Evolutionary conservation across 371 early-diverging fungal species (phyloP).

Genomic region (Blastocladiella emersonii): DNA sequence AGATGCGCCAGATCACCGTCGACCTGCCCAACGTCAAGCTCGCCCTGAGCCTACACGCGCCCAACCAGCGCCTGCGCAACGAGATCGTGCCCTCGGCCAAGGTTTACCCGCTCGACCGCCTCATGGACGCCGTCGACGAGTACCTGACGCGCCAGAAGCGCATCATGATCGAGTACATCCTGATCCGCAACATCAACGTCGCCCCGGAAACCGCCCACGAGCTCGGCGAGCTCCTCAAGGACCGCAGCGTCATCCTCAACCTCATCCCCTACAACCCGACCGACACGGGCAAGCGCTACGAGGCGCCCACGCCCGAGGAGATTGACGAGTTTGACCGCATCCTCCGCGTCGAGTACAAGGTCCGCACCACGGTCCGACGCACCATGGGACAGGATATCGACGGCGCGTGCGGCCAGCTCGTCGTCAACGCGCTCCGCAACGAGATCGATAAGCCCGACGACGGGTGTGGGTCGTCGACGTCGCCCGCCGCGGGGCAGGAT

Average conservation of each 20-base stretch:
- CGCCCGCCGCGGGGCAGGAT: not conserved
- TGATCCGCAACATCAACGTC: not conserved
- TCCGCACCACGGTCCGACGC: conserved; percentile 2
- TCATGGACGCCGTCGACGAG: not conserved
- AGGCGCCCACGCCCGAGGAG: not conserved
- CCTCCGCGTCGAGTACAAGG: not conserved
- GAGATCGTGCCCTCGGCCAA: conserved; percentile 51
- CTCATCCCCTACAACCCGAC: conserved; percentile 5
- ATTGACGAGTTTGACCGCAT: not conserved
- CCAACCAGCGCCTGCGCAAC: conserved; percentile 57
- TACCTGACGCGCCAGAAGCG: not conserved
- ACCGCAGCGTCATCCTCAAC: not conserved
- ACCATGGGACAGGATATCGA: conserved; percentile 5
- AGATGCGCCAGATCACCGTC: conserved; percentile 52
- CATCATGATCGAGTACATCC: conserved; percentile 4
- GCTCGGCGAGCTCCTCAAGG: not conserved
- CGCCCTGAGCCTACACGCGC: conserved; percentile 80
- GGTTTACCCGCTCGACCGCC: not conserved
- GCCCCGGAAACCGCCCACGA: not conserved
- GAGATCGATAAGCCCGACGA: not conserved
- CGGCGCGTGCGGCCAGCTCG: conserved; percentile 1
- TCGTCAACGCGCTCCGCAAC: not conserved
- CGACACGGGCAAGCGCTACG: not conserved
- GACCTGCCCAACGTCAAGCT: conserved; percentile 62
- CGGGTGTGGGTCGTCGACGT: not conserved